A percentile compares a stretch with the other conserved stretches of the same genome.
phyloP scores from a whole-genome alignment of 169 alveolate species.

The Plasmodium vivax region DNA sequence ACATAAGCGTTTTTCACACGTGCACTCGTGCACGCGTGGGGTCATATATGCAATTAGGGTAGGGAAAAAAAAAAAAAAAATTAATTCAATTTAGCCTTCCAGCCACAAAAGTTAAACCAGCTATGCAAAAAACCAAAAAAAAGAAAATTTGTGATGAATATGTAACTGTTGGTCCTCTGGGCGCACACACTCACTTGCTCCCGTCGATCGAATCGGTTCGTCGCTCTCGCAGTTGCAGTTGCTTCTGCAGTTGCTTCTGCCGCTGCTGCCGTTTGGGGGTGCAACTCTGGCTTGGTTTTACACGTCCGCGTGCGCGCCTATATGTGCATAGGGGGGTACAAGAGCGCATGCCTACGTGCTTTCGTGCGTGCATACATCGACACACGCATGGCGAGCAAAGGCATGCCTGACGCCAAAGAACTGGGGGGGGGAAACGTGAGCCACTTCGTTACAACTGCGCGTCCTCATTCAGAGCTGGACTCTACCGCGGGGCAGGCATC shows the following conservation, averaged over 20 bases:
- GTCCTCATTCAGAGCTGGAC: background rate
- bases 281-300: background rate
- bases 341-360: background rate
- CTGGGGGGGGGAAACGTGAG: background rate
- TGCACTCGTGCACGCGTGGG: background rate
- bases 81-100: constrained; percentile 5
- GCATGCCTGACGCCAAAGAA: background rate
- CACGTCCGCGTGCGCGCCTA: background rate
- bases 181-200: background rate
- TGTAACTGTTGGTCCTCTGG: background rate
- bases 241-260: too few relatives aligned
- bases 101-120: constrained; percentile 28
- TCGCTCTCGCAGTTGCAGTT: background rate
- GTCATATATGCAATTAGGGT: background rate
- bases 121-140: constrained; percentile 64
- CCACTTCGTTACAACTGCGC: background rate
- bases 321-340: background rate
- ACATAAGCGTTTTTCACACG: too few relatives aligned
- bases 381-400: too few relatives aligned
- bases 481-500: background rate
- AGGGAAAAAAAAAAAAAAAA: background rate
- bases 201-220: background rate
- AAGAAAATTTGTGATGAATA: constrained; percentile 13
- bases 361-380: background rate
- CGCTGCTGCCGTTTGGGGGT: background rate